These are phyloP conservation scores for Firmiana major DNA, from an alignment of 345 rosid species.

Conservation along the genomic window DNA sequence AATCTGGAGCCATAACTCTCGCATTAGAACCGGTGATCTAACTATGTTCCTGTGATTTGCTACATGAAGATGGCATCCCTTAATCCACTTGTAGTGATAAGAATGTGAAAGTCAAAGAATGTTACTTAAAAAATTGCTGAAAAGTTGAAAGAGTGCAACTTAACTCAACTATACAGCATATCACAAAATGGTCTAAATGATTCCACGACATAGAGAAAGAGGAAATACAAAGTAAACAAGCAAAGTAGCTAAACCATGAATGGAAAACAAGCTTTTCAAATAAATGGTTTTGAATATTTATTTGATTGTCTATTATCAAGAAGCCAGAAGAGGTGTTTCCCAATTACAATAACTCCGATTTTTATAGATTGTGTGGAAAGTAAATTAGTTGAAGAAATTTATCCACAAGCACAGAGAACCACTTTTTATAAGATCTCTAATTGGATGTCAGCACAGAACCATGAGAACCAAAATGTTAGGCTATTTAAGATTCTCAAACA, in stretches of 20 bases:
- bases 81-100: not conserved
- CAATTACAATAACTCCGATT: not conserved
- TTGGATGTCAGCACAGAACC: too few species aligned
- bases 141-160: not conserved
- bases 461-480: not conserved
- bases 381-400: too few species aligned
- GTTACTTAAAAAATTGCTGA: not conserved
- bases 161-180: not conserved
- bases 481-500: conserved; percentile 5
- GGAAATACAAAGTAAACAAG: not conserved
- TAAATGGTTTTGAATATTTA: not conserved
- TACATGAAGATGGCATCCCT: conserved; percentile 39
- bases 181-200: not conserved
- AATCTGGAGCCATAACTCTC: conserved; percentile 98
- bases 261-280: not conserved
- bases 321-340: not conserved
- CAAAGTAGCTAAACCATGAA: not conserved
- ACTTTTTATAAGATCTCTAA: too few species aligned
- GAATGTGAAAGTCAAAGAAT: not conserved
- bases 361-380: not conserved
- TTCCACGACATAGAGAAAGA: not conserved
- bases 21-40: conserved; percentile 80
- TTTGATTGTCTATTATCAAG: not conserved
- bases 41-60: conserved; percentile 97
- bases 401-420: too few species aligned